Conservation (phyloP, 768 basidiomycete genomes). For the Agrocybe praecox region DNA sequence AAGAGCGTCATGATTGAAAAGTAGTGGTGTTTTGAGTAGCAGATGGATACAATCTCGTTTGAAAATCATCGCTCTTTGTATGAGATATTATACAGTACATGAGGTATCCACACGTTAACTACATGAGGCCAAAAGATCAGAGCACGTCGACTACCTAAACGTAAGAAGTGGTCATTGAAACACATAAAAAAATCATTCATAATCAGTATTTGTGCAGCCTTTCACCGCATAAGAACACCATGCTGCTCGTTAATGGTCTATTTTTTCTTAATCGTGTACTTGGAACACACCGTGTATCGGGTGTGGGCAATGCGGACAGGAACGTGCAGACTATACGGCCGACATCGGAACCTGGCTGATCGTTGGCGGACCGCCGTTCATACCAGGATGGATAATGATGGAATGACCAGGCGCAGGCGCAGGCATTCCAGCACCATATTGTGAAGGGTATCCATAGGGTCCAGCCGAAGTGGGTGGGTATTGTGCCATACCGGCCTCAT, state of each 20-base stretch:
- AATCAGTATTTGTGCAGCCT: constrained; percentile 2
- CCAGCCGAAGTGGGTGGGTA: constrained; percentile 36
- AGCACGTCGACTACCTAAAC: neutral
- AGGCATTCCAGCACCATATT: constrained; percentile 20
- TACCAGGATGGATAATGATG: constrained; percentile 67
- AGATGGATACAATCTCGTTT: neutral
- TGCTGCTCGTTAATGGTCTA: neutral
- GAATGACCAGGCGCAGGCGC: constrained; percentile 54
- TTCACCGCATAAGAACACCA: neutral
- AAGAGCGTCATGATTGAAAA: constrained; percentile 47
- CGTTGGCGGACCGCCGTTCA: constrained; percentile 60
- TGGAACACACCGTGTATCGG: constrained; percentile 9
- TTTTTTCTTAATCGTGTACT: constrained; percentile 5
- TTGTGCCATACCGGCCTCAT: constrained; percentile 22
- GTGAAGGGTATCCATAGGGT: constrained; percentile 28
- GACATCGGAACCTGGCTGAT: constrained; percentile 59
- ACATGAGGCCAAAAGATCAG: constrained; percentile 19
- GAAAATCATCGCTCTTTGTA: constrained; percentile 13
- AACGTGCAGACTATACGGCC: constrained; percentile 21
- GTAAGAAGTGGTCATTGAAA: constrained; percentile 11
- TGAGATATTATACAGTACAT: constrained; percentile 13
- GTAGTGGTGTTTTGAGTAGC: neutral
- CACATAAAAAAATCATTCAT: constrained; percentile 9
- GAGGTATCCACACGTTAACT: constrained; percentile 18
- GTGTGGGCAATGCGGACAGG: neutral